phyloP scores from a whole-genome alignment of 441 rosid species.

The Croton laevigatus region DNA sequence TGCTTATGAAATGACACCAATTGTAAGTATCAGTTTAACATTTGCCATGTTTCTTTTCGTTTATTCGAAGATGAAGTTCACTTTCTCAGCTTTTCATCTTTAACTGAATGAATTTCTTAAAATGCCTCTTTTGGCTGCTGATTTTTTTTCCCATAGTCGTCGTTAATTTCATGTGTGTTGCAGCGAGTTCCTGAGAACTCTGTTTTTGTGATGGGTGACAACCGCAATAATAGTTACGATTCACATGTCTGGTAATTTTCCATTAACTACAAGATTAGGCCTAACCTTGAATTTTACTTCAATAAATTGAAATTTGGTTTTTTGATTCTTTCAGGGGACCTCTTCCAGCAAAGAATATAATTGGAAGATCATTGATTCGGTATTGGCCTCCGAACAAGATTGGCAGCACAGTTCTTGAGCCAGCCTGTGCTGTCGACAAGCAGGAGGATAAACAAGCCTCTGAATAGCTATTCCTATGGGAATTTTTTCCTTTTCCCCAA shows the following conservation, averaged over 20 bases:
- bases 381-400: conserved; percentile 93
- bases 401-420: conserved; percentile 54
- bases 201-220: conserved; percentile 97
- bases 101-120: neutral
- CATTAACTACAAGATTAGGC: neutral
- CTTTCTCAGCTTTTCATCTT: neutral
- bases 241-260: conserved; percentile 82
- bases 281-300: neutral
- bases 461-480: neutral
- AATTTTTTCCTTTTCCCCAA: neutral
- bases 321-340: conserved; percentile 62
- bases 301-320: neutral
- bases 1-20: conserved; percentile 73
- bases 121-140: neutral
- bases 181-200: conserved; percentile 80
- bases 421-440: conserved; percentile 62
- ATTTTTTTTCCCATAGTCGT: neutral
- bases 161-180: conserved; percentile 8
- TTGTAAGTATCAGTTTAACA: conserved; percentile 48
- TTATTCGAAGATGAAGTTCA: neutral
- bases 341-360: conserved; percentile 80
- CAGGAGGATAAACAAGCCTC: conserved; percentile 32
- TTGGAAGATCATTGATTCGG: conserved; percentile 86
- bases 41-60: conserved; percentile 1
- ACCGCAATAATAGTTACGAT: conserved; percentile 92